Evolutionary conservation across 768 basidiomycete species (phyloP).

Genomic region (Astraeus odoratus): DNA sequence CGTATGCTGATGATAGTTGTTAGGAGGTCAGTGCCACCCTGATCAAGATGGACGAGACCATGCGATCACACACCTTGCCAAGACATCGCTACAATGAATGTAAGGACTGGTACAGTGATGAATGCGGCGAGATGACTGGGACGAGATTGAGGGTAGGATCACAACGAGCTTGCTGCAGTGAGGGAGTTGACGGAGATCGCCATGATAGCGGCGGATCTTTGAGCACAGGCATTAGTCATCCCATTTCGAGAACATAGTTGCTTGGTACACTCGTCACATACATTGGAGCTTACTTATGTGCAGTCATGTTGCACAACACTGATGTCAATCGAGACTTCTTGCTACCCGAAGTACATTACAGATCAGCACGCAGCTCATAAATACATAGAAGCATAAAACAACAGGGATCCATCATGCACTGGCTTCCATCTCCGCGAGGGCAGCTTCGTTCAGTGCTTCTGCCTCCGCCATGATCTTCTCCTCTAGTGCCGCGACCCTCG

Average conservation of each 20-base stretch:
- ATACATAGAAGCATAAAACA: constrained; percentile 11
- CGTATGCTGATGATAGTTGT: constrained; percentile 48
- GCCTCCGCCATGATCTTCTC: constrained; percentile 84
- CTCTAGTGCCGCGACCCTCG: constrained; percentile 59
- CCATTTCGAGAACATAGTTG: no score
- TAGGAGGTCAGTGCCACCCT: not conserved
- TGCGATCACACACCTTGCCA: constrained; percentile 60
- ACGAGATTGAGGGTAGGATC: constrained; percentile 1
- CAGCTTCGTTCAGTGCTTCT: constrained; percentile 73
- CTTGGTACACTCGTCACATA: no score
- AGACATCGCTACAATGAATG: constrained; percentile 41
- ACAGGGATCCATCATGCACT: constrained; percentile 1
- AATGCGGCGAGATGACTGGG: not conserved
- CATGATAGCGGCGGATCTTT: constrained; percentile 25
- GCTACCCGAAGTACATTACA: not conserved
- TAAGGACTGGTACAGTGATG: constrained; percentile 3
- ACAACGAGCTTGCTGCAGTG: not conserved
- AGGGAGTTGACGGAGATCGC: constrained; percentile 18
- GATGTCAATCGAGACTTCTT: no score
- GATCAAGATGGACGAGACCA: constrained; percentile 32
- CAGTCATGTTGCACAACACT: no score
- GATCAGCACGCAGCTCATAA: not conserved
- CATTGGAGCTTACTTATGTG: no score
- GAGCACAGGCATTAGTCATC: no score
- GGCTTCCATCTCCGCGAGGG: constrained; percentile 56